A percentile compares a stretch with the other conserved stretches of the same genome.
Conservation (phyloP, 306 rosid genomes). For the Lupinus albus region DNA sequence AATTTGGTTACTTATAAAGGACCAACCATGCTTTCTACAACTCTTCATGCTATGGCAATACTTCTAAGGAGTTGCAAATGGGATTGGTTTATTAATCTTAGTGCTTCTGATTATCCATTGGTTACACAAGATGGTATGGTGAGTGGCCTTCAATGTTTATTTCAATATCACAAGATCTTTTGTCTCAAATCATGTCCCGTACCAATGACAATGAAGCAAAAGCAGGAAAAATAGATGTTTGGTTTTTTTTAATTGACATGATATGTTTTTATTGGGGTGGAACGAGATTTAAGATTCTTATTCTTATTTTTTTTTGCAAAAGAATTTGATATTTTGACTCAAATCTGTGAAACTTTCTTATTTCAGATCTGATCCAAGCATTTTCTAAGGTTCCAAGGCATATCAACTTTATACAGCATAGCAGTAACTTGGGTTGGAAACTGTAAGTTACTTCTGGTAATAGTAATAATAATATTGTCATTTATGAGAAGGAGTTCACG, state of each 20-base stretch:
- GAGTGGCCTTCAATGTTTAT: constrained; percentile 55
- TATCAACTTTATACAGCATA: constrained; percentile 82
- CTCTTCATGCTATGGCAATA: constrained; percentile 82
- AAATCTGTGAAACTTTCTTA: constrained; percentile 11
- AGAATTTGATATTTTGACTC: too few relatives aligned
- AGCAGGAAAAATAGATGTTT: too few relatives aligned
- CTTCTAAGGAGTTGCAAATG: constrained; percentile 66
- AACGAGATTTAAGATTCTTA: too few relatives aligned
- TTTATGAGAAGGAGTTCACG: too few relatives aligned
- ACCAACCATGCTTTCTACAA: constrained; percentile 93
- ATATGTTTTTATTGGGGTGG: too few relatives aligned
- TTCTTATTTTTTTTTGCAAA: too few relatives aligned
- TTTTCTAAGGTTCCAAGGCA: constrained; percentile 76
- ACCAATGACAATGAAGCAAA: too few relatives aligned
- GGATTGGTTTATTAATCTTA: constrained; percentile 96
- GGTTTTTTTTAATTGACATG: too few relatives aligned
- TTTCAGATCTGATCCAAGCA: constrained; percentile 77
- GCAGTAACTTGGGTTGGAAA: constrained; percentile 91
- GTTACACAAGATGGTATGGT: constrained; percentile 99
- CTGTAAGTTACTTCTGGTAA: too few relatives aligned
- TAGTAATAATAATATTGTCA: too few relatives aligned
- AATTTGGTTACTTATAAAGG: constrained; percentile 91
- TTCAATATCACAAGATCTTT: too few relatives aligned
- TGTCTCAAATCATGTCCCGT: too few relatives aligned
- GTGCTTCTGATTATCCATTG: constrained; percentile 94